Evolutionary conservation across 1,139 yeast species (phyloP).

Genomic region (Diutina catenulata): DNA sequence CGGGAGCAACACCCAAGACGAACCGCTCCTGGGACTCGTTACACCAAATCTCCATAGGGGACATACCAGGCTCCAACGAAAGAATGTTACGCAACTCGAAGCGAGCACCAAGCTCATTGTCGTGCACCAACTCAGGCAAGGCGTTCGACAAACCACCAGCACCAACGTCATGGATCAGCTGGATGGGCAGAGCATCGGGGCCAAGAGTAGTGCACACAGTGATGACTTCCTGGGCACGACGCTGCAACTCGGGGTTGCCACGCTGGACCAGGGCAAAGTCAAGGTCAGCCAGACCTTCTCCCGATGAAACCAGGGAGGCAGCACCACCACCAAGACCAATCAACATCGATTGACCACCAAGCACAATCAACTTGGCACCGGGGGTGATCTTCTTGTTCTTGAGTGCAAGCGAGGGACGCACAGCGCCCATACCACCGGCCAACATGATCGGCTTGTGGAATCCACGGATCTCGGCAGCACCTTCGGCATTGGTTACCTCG

Average conservation of each 20-base stretch:
- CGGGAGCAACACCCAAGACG: conserved; percentile 83
- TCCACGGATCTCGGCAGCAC: conserved; percentile 74
- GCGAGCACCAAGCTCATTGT: conserved; percentile 86
- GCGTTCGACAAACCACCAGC: conserved; percentile 99
- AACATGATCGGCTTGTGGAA: conserved; percentile 98
- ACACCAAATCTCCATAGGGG: conserved; percentile 99
- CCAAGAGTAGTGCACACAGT: conserved; percentile 88
- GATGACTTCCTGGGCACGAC: conserved; percentile 97
- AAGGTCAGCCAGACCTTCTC: conserved; percentile 89
- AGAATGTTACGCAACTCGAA: conserved; percentile 88
- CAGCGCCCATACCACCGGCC: conserved; percentile 98
- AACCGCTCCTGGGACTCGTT: conserved; percentile 98
- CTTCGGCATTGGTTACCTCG: conserved; percentile 48
- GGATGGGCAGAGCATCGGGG: conserved; percentile 63
- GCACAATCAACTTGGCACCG: conserved; percentile 82
- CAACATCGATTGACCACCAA: conserved; percentile 98
- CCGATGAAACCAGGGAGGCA: conserved; percentile 89
- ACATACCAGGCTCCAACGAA: conserved; percentile 94
- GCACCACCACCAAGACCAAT: conserved; percentile 99
- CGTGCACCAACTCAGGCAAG: conserved; percentile 93
- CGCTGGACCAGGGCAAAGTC: conserved; percentile 99
- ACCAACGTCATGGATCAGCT: conserved; percentile 97
- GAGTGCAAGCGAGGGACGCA: conserved; percentile 85
- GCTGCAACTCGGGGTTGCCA: conserved; percentile 98
- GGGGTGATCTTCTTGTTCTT: conserved; percentile 85